A percentile compares a stretch with the other conserved stretches of the same genome.
Evolutionary conservation across 2,329 filamentous ascomycete species (phyloP).

Genomic region (Clonostachys byssicola): DNA sequence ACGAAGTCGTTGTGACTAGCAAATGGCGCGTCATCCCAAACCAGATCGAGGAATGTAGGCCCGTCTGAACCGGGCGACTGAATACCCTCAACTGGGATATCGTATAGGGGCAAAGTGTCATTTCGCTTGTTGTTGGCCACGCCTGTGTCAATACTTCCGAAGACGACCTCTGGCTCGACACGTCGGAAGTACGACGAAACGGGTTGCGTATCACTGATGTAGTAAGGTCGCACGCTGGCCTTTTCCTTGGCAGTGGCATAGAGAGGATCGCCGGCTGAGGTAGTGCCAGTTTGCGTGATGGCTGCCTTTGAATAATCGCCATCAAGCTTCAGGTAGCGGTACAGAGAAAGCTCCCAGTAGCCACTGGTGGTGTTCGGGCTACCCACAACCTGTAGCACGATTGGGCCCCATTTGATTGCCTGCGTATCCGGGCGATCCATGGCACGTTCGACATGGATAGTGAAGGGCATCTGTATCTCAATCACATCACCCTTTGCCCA

Average conservation of each 20-base stretch:
- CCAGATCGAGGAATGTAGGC: constrained; percentile 20
- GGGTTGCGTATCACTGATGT: constrained; percentile 16
- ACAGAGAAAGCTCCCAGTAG: constrained; percentile 19
- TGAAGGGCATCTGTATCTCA: constrained; percentile 20
- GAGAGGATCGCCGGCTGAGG: constrained; percentile 14
- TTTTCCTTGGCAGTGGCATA: constrained; percentile 8
- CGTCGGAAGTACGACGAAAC: constrained; percentile 23
- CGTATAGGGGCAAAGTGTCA: constrained; percentile 18
- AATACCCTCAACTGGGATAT: constrained; percentile 20
- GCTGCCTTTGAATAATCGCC: constrained; percentile 18
- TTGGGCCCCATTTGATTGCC: constrained; percentile 20
- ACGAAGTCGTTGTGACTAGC: constrained; percentile 15
- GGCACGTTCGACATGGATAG: constrained; percentile 18
- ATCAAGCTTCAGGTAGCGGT: constrained; percentile 19
- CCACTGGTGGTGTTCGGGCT: constrained; percentile 10
- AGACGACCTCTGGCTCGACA: constrained; percentile 18
- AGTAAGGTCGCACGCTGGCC: constrained; percentile 18
- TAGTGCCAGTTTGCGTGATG: constrained; percentile 9
- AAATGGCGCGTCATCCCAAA: constrained; percentile 23
- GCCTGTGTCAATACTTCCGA: constrained; percentile 14
- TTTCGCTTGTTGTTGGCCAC: constrained; percentile 21
- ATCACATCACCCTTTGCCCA: constrained; percentile 20
- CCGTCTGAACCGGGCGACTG: constrained; percentile 19
- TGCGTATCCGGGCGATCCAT: constrained; percentile 23
- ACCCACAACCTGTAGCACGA: constrained; percentile 20